Base-by-base conservation (phyloP, 805 yeast genomes). In the Candida sithepensis region DNA sequence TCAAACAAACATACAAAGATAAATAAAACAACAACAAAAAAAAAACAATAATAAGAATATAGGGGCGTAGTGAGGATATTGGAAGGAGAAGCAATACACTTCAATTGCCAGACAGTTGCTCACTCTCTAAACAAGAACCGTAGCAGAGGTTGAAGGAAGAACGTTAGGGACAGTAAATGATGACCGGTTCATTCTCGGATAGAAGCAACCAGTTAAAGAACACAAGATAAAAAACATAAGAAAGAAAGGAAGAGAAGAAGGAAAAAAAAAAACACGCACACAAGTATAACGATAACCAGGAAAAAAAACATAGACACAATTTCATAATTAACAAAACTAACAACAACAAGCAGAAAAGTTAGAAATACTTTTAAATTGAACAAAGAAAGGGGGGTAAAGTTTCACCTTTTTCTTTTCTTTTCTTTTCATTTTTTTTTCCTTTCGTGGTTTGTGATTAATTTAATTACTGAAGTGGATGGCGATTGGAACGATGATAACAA, bases 401-500 rank as follows among this genome's bases (percentile, higher is more conserved):
- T n/a, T n/a, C n/a, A n/a, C n/a, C n/a, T n/a, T n/a, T n/a, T n/a
- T n/a, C n/a, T n/a, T n/a, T n/a, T n/a, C n/a, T n/a, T n/a, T n/a
- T n/a, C n/a, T n/a, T n/a, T n/a, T n/a, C n/a, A n/a, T n/a, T n/a
- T n/a, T n/a, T n/a, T n/a, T n/a, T n/a, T n/a, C n/a, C n/a, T n/a
- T n/a, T n/a, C n/a, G n/a, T n/a, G 28, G 28, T 24, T 30, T 30
- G 14, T 30, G 14, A 30, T 30, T 14, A 7, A 5, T 7, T 30
- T 12, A 30, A 30, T 30, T 30, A 30, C 69, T 77, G 67, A 90
- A 91, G 65, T 91, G 96, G 48, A 92, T 89, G 30, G 88, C 97
- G 52, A 94, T 82, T 26, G 98, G 98, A 37, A 92, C 97, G 56
- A 91, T 87, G 54, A 85, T 81, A 47, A 92, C 96, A 46, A 92